These are phyloP conservation scores for Glonium stellatum DNA, from an alignment of 495 filamentous ascomycete genomes.

Conservation along the genomic window DNA sequence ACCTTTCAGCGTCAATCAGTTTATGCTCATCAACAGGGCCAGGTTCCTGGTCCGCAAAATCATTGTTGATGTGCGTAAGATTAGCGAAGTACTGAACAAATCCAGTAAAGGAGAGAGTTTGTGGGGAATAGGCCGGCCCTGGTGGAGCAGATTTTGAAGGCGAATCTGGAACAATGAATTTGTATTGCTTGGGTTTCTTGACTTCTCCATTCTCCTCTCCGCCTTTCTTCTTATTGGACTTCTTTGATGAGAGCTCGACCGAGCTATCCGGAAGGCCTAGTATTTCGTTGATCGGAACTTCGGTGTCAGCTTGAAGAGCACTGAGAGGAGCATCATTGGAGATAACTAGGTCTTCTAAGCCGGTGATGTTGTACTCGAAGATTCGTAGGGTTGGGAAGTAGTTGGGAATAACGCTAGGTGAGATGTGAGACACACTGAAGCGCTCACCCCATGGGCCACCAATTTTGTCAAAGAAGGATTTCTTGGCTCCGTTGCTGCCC, in stretches of 20 bases:
- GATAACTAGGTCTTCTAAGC: conserved; percentile 48
- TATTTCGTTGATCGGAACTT: background rate
- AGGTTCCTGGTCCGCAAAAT: conserved; percentile 33
- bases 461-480: conserved; percentile 54
- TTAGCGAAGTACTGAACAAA: conserved; percentile 94
- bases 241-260: background rate
- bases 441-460: conserved; percentile 78
- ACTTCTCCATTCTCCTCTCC: conserved; percentile 2
- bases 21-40: conserved; percentile 20
- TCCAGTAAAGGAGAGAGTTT: conserved; percentile 64
- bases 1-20: conserved; percentile 43
- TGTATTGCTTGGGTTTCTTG: conserved; percentile 48
- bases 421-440: conserved; percentile 70
- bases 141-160: conserved; percentile 69
- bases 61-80: conserved; percentile 75
- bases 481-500: conserved; percentile 10
- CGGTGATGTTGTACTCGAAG: conserved; percentile 88
- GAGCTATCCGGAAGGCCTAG: conserved; percentile 6
- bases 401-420: conserved; percentile 84
- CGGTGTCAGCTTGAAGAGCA: background rate
- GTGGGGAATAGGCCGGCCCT: conserved; percentile 86
- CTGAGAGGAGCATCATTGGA: background rate
- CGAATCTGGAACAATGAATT: conserved; percentile 57
- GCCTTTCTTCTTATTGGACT: conserved; percentile 7
- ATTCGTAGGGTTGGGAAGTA: conserved; percentile 84